phyloP scores from a whole-genome alignment of 1,284 basidiomycete genomes.

The Pyrrhoderma noxium region DNA sequence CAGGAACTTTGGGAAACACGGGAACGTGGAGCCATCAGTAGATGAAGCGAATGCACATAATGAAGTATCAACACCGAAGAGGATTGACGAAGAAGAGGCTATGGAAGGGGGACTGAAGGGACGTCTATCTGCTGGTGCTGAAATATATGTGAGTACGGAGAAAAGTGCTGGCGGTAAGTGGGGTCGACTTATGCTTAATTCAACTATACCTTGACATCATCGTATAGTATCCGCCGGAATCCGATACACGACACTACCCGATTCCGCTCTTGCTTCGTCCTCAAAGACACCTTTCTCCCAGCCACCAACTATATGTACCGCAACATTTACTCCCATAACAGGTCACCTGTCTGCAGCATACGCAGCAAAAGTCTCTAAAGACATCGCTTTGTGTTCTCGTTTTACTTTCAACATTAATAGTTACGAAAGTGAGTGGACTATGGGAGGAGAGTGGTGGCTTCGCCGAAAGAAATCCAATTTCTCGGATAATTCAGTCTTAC shows the following conservation, averaged over 20 bases:
- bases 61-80: conserved; percentile 38
- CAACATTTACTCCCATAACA: conserved; percentile 94
- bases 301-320: conserved; percentile 89
- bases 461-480: conserved; percentile 34
- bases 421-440: conserved; percentile 92
- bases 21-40: conserved; percentile 20
- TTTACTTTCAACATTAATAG: conserved; percentile 98
- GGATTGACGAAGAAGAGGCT: conserved; percentile 85
- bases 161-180: conserved; percentile 83
- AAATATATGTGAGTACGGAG: conserved; percentile 91
- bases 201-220: not conserved
- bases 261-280: conserved; percentile 31
- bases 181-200: not conserved
- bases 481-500: conserved; percentile 5
- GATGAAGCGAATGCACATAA: conserved; percentile 23
- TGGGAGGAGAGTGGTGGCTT: conserved; percentile 95
- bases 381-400: conserved; percentile 83
- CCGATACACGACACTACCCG: conserved; percentile 85
- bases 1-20: conserved; percentile 81
- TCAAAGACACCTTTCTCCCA: conserved; percentile 41
- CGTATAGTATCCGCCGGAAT: conserved; percentile 82
- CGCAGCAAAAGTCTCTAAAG: conserved; percentile 78
- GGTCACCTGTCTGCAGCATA: conserved; percentile 92
- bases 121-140: conserved; percentile 86
- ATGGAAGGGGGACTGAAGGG: conserved; percentile 87